These are phyloP conservation scores for Cyclostephanos tholiformis DNA, from an alignment of 108 stramenopile species.

Conservation along the genomic window DNA sequence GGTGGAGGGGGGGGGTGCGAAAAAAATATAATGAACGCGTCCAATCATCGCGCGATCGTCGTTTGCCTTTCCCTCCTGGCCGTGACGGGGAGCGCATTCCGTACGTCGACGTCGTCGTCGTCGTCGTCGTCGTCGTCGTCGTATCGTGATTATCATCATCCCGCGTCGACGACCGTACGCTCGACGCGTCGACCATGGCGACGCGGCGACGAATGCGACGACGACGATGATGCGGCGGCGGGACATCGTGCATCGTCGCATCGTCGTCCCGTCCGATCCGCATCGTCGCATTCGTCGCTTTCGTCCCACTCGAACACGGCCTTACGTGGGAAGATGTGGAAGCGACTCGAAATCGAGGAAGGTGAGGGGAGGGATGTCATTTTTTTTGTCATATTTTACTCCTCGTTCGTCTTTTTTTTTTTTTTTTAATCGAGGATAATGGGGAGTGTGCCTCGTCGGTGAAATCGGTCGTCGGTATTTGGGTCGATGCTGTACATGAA, in stretches of 20 bases:
- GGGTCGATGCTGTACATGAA: too few relatives aligned
- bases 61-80: background rate
- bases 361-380: conserved; percentile 25
- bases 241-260: too few relatives aligned
- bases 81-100: background rate
- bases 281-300: background rate
- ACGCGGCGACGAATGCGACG: background rate
- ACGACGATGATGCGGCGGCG: background rate
- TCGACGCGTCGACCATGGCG: too few relatives aligned
- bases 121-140: too few relatives aligned
- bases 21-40: background rate
- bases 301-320: conserved; percentile 17
- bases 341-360: conserved; percentile 72
- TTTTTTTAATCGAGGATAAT: background rate
- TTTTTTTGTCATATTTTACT: background rate
- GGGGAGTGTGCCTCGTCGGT: background rate
- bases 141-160: too few relatives aligned
- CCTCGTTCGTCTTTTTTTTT: too few relatives aligned
- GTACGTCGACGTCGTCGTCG: background rate
- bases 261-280: too few relatives aligned
- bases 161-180: too few relatives aligned
- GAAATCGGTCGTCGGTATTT: too few relatives aligned
- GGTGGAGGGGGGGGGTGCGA: too few relatives aligned
- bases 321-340: conserved; percentile 54
- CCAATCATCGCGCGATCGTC: background rate